phyloP scores from a whole-genome alignment of 495 filamentous ascomycete genomes.

The Podospora pseudopauciseta region DNA sequence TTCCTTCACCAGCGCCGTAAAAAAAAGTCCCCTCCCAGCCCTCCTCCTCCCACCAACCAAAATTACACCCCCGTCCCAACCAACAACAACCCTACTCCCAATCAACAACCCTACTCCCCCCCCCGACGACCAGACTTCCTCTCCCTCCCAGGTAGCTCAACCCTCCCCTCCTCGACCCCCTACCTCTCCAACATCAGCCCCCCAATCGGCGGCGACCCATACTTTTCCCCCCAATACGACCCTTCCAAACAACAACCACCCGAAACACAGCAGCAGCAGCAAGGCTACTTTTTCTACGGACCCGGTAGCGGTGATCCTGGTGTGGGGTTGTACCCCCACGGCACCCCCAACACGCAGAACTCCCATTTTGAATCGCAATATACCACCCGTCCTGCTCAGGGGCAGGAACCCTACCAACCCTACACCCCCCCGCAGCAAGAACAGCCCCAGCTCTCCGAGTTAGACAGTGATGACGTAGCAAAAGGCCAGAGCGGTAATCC shows the following conservation, averaged over 20 bases:
- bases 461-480: slow-evolving; percentile 11
- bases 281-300: slow-evolving; percentile 3
- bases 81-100: neutral
- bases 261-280: neutral
- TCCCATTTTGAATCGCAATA: neutral
- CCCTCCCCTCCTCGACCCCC: slow-evolving; percentile 3
- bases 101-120: slow-evolving; percentile 6
- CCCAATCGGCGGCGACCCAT: slow-evolving; percentile 9
- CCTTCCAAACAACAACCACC: slow-evolving; percentile 14
- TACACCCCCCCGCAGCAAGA: neutral
- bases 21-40: slow-evolving; percentile 4
- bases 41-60: neutral
- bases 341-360: neutral
- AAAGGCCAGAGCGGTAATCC: slow-evolving; percentile 13
- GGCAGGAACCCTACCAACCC: neutral
- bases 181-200: slow-evolving; percentile 5
- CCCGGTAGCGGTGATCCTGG: neutral
- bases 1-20: slow-evolving; percentile 23
- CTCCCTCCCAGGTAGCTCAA: neutral
- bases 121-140: slow-evolving; percentile 13
- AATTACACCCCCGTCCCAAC: slow-evolving; percentile 22
- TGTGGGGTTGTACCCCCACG: neutral
- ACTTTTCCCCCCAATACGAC: slow-evolving; percentile 19
- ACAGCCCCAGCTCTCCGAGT: slow-evolving; percentile 12
- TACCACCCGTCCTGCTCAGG: neutral